Evolutionary conservation across 225 moss, liverwort and hornwort genomes (phyloP).

Genomic region (Pleurozium schreberi): DNA sequence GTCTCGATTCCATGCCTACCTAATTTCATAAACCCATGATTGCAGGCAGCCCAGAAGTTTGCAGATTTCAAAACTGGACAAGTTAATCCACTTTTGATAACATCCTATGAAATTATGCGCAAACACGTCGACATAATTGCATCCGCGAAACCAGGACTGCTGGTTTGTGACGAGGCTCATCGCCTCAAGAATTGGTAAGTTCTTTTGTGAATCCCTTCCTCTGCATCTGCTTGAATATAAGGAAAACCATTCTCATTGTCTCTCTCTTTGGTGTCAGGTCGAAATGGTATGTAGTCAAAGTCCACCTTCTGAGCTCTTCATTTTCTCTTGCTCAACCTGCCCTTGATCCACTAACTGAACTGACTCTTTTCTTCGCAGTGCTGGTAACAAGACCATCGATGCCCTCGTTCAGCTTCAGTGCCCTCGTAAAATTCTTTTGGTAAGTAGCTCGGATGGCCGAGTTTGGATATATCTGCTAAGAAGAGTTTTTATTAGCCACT

Average conservation of each 20-base stretch:
- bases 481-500: neutral
- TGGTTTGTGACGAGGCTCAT: conserved; percentile 92
- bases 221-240: neutral
- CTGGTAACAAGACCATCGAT: conserved; percentile 88
- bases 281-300: neutral
- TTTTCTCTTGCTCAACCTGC: neutral
- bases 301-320: neutral
- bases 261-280: neutral
- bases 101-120: conserved; percentile 77
- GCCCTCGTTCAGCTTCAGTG: conserved; percentile 64
- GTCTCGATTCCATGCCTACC: neutral
- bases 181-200: conserved; percentile 80
- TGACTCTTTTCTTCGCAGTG: conserved; percentile 26
- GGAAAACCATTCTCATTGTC: neutral
- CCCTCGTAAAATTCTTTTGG: conserved; percentile 58
- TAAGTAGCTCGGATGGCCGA: conserved; percentile 4
- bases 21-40: neutral
- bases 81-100: conserved; percentile 53
- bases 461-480: neutral
- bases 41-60: conserved; percentile 58
- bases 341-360: neutral
- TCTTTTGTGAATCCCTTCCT: neutral
- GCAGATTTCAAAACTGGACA: conserved; percentile 47
- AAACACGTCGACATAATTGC: conserved; percentile 57
- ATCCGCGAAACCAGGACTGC: conserved; percentile 61